Evolutionary conservation across 164 flowering plant genomes (phyloP).

Genomic region (Tetrastigma voinierianum): DNA sequence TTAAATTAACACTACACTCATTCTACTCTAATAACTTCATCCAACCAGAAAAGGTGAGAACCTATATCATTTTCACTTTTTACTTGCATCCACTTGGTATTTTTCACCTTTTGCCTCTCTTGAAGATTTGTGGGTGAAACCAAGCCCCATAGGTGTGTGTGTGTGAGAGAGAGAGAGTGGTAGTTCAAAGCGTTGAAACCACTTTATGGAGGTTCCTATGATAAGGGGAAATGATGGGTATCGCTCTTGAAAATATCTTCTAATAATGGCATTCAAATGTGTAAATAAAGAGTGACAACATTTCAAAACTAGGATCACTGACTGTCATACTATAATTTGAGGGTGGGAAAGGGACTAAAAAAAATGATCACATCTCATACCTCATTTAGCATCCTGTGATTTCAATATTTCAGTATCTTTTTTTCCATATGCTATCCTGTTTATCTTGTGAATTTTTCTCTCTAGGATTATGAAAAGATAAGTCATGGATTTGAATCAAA

Average conservation of each 20-base stretch:
- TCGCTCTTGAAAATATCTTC: not conserved
- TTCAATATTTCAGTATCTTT: not conserved
- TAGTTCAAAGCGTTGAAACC: conserved; percentile 5
- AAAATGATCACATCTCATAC: not conserved
- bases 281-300: conserved; percentile 4
- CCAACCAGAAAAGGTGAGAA: not conserved
- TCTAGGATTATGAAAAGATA: not conserved
- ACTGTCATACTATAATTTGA: conserved; percentile 6
- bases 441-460: not conserved
- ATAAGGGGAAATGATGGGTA: conserved; percentile 5
- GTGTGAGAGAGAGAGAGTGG: not conserved
- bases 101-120: conserved; percentile 3
- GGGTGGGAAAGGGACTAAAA: not conserved
- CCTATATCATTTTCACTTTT: conserved; percentile 5
- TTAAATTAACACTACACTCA: conserved; percentile 15
- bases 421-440: conserved; percentile 4
- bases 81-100: not conserved
- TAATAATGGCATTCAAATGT: conserved; percentile 8
- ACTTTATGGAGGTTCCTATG: conserved; percentile 11
- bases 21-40: conserved; percentile 8
- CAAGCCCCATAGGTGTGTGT: not conserved
- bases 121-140: not conserved
- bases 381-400: conserved; percentile 2
- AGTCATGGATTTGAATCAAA: not conserved
- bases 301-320: conserved; percentile 2